Percentiles rank a stretch among this genome's conserved stretches.
phyloP scores from a whole-genome alignment of 129 eudicot species.

The Pittosporum tobira region DNA sequence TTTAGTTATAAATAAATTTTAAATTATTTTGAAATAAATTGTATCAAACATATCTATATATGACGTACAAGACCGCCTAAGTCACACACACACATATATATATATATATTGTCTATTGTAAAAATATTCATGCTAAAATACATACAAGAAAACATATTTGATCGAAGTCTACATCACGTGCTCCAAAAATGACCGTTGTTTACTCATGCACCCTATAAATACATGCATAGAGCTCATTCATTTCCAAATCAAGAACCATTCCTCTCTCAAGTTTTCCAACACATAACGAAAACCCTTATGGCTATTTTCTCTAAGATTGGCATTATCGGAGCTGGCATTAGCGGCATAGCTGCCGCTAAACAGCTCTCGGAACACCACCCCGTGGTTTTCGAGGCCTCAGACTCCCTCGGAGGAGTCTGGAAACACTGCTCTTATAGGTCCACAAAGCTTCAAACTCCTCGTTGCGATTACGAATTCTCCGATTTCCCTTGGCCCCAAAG shows the following conservation, averaged over 20 bases:
- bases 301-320: slow-evolving; percentile 55
- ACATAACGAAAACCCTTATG: slow-evolving; percentile 10
- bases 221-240: background rate
- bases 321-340: slow-evolving; percentile 87
- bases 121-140: background rate
- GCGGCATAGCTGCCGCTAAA: slow-evolving; percentile 94
- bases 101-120: too few relatives aligned
- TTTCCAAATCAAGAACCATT: background rate
- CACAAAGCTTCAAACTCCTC: slow-evolving; percentile 91
- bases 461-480: slow-evolving; percentile 93
- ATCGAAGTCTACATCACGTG: slow-evolving; percentile 18
- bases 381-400: slow-evolving; percentile 74
- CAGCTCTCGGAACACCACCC: slow-evolving; percentile 66
- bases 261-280: slow-evolving; percentile 4
- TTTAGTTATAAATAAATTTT: too few relatives aligned
- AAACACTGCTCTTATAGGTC: slow-evolving; percentile 61
- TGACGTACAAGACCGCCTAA: too few relatives aligned
- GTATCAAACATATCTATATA: too few relatives aligned
- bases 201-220: slow-evolving; percentile 17
- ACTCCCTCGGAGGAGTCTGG: slow-evolving; percentile 93
- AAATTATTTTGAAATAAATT: too few relatives aligned
- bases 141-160: background rate
- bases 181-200: slow-evolving; percentile 6
- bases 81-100: too few relatives aligned
- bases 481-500: slow-evolving; percentile 86